Conservation (phyloP, 2,329 filamentous ascomycete genomes). For the Trichoderma sp. region DNA sequence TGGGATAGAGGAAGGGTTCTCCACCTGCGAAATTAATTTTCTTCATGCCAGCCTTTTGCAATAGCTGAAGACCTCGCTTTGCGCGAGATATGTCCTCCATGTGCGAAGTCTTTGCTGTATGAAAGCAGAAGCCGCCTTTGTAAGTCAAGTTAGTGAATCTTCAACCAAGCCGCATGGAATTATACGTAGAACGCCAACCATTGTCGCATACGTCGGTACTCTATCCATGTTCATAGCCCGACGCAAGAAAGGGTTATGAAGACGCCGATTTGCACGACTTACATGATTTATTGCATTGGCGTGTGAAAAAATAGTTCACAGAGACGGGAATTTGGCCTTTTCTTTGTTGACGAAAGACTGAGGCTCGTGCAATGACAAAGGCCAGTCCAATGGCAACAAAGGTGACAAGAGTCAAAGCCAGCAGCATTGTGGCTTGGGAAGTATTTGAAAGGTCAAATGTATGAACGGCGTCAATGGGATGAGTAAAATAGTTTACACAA, state of each 20-base stretch:
- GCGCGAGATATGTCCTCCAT: conserved; percentile 47
- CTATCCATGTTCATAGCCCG: background rate
- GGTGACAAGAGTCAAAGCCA: background rate
- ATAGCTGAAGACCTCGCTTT: conserved; percentile 49
- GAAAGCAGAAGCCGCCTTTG: conserved; percentile 57
- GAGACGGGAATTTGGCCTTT: background rate
- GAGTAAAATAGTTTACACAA: too few relatives aligned
- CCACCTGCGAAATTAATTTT: conserved; percentile 62
- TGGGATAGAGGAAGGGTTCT: conserved; percentile 57
- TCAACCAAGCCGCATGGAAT: background rate
- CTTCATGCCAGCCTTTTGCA: conserved; percentile 55
- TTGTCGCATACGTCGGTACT: background rate
- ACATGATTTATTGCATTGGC: conserved; percentile 12
- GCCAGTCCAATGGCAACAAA: background rate
- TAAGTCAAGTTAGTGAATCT: background rate
- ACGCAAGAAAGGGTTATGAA: background rate
- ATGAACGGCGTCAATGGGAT: background rate
- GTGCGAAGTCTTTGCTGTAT: conserved; percentile 55
- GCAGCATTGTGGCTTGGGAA: background rate
- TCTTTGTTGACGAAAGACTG: background rate
- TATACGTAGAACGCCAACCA: background rate
- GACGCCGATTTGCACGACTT: background rate
- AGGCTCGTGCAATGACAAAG: background rate
- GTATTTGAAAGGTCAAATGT: background rate
- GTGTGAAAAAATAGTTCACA: conserved; percentile 10